These are phyloP conservation scores for Lactarius trivialis DNA, from an alignment of 768 basidiomycete genomes.

Conservation along the genomic window DNA sequence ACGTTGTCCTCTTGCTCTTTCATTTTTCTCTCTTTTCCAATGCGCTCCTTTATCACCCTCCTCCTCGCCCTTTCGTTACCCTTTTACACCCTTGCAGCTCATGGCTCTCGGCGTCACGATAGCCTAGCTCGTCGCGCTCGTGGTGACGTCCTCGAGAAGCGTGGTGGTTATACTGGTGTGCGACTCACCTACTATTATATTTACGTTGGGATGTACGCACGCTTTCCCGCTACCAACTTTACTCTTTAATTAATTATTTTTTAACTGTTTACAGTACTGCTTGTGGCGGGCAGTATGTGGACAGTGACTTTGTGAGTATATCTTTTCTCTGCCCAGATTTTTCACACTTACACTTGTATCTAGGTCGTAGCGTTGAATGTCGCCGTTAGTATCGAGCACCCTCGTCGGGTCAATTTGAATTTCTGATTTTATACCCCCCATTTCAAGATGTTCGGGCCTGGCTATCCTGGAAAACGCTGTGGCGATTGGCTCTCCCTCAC, in stretches of 20 bases:
- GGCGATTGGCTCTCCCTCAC: conserved; percentile 54
- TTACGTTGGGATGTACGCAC: conserved; percentile 12
- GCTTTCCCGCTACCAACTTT: background rate
- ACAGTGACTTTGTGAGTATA: conserved; percentile 9
- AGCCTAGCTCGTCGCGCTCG: conserved; percentile 9
- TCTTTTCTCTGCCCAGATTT: background rate
- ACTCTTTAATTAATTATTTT: background rate
- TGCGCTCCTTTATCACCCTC: conserved; percentile 13
- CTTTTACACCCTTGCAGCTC: conserved; percentile 2
- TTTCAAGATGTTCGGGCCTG: conserved; percentile 45
- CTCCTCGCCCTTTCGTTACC: conserved; percentile 18
- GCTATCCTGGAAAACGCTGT: conserved; percentile 63
- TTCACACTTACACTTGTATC: background rate
- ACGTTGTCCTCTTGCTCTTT: background rate
- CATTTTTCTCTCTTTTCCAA: background rate
- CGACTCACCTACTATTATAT: conserved; percentile 18
- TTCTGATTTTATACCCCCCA: background rate
- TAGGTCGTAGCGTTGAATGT: conserved; percentile 18
- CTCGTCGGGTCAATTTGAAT: background rate
- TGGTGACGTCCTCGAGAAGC: conserved; percentile 7
- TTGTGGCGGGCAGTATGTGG: background rate
- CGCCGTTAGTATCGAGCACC: conserved; percentile 4
- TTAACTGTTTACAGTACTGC: conserved; percentile 8
- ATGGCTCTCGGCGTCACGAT: conserved; percentile 13
- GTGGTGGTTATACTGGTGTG: background rate